These are phyloP conservation scores for Penicillium coprophilum DNA, from an alignment of 495 filamentous ascomycete species.

Conservation along the genomic window DNA sequence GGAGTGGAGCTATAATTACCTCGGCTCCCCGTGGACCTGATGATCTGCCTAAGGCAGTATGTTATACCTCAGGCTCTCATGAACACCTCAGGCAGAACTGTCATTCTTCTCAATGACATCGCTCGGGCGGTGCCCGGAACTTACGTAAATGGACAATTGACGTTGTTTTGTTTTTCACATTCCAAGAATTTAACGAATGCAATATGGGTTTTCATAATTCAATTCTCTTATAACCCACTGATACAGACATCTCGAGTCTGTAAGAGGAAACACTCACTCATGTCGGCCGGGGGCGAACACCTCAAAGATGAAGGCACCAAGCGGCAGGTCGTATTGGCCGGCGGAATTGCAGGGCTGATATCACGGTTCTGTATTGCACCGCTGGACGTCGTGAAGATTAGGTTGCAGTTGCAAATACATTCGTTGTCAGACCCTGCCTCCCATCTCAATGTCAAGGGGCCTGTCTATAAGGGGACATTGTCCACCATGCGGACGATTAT, in stretches of 20 bases:
- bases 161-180: not conserved
- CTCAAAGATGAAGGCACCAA: constrained; percentile 94
- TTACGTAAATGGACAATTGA: constrained; percentile 5
- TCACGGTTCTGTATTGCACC: constrained; percentile 93
- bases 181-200: not conserved
- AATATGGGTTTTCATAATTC: not conserved
- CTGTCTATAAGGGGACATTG: constrained; percentile 76
- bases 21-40: not conserved
- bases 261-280: constrained; percentile 44
- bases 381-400: constrained; percentile 94
- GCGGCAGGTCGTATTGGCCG: constrained; percentile 77
- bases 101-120: not conserved
- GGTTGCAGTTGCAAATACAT: constrained; percentile 86
- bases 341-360: constrained; percentile 83
- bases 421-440: constrained; percentile 68
- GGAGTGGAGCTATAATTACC: not conserved
- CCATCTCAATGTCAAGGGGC: constrained; percentile 52
- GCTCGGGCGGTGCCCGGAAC: not conserved
- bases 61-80: not conserved
- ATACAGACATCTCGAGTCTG: not conserved
- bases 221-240: not conserved
- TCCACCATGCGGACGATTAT: constrained; percentile 75
- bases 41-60: not conserved
- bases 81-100: not conserved
- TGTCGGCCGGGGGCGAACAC: constrained; percentile 71